phyloP scores from a whole-genome alignment of 345 rosid genomes.

The Geranium brycei region DNA sequence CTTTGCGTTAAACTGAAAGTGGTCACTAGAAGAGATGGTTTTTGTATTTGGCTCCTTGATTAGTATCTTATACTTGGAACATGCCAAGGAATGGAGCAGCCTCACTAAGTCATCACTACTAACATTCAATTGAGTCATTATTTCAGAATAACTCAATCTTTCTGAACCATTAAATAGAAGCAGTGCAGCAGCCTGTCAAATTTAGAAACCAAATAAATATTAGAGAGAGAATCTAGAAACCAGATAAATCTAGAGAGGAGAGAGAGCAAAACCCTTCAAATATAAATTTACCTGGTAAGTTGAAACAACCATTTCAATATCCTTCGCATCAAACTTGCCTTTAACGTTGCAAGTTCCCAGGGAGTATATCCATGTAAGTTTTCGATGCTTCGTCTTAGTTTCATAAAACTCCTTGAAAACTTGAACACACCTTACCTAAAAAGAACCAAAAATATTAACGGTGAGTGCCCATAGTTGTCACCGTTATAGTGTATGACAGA shows the following conservation, averaged over 20 bases:
- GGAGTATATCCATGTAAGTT: constrained; percentile 62
- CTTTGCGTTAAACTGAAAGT: constrained; percentile 38
- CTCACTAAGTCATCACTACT: constrained; percentile 46
- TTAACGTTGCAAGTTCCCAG: constrained; percentile 46
- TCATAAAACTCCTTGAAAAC: constrained; percentile 57
- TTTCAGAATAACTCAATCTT: constrained; percentile 53
- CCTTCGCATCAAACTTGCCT: constrained; percentile 51
- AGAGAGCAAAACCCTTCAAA: not conserved
- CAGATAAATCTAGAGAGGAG: not conserved
- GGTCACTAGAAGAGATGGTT: constrained; percentile 23
- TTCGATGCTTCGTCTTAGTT: constrained; percentile 42
- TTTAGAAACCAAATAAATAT: not conserved
- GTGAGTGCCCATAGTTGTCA: no score
- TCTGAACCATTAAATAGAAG: constrained; percentile 48
- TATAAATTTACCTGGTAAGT: constrained; percentile 41
- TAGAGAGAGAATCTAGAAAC: not conserved
- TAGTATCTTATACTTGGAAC: constrained; percentile 42
- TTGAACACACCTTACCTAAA: constrained; percentile 47
- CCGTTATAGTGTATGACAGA: no score
- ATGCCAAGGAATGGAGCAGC: constrained; percentile 49
- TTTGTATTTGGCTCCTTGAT: constrained; percentile 35
- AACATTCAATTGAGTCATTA: constrained; percentile 53
- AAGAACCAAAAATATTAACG: constrained; percentile 1
- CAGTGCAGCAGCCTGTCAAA: constrained; percentile 45
- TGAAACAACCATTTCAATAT: constrained; percentile 49